Evolutionary conservation across 2,329 filamentous ascomycete genomes (phyloP).

Genomic region (Fusarium newnesense): DNA sequence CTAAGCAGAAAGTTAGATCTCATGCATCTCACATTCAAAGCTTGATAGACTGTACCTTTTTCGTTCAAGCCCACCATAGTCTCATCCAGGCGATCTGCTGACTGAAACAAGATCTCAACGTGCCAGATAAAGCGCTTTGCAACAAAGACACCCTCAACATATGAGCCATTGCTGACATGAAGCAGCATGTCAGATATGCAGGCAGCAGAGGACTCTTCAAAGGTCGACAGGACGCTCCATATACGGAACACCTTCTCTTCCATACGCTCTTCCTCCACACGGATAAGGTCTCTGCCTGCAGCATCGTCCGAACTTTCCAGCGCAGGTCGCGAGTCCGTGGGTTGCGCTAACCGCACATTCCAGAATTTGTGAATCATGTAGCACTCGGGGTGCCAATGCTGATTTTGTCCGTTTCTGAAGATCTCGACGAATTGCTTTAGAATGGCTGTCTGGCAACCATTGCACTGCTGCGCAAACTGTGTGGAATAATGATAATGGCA

Average conservation of each 20-base stretch:
- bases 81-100: slow-evolving; percentile 84
- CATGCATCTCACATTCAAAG: not conserved
- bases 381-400: slow-evolving; percentile 99
- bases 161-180: slow-evolving; percentile 97
- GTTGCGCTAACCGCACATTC: slow-evolving; percentile 87
- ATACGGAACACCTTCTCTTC: slow-evolving; percentile 98
- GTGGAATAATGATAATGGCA: slow-evolving; percentile 99
- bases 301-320: slow-evolving; percentile 58
- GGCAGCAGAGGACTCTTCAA: slow-evolving; percentile 96
- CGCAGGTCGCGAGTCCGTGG: slow-evolving; percentile 61
- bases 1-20: slow-evolving; percentile 54
- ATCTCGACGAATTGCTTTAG: slow-evolving; percentile 99
- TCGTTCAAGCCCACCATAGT: slow-evolving; percentile 75
- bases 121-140: slow-evolving; percentile 97
- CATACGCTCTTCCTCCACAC: slow-evolving; percentile 90
- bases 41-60: slow-evolving; percentile 70
- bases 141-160: slow-evolving; percentile 92
- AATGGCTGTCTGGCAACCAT: slow-evolving; percentile 96
- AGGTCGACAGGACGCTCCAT: slow-evolving; percentile 96
- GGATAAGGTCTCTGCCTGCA: slow-evolving; percentile 78
- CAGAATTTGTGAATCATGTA: slow-evolving; percentile 99
- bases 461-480: slow-evolving; percentile 94
- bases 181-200: slow-evolving; percentile 99
- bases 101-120: slow-evolving; percentile 90
- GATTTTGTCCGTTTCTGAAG: slow-evolving; percentile 95